Base-by-base conservation (phyloP, 768 basidiomycete genomes). In the Clitopilus passeckerianus region DNA sequence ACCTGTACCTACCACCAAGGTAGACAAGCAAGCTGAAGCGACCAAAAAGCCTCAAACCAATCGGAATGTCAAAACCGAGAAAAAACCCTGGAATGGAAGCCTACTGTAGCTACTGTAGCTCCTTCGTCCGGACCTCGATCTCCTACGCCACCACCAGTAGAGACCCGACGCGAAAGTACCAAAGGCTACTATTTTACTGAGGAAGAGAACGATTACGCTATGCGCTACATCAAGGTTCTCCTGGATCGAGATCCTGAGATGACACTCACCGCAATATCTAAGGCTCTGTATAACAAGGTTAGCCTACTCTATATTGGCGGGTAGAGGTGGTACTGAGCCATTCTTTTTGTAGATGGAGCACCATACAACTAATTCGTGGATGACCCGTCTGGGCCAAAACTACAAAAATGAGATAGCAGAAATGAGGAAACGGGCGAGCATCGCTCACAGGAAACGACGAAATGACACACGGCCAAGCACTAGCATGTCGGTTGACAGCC, bases 331-430 rank as follows among this genome's bases (percentile, higher is more conserved):
- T n/a, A 10, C 24, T 27, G 54, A 16, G 15, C 16, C 8, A 30
- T 58, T 53, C 64, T 58, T 15, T 41, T 34, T 58, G 24, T 57
- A 90, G 89, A 75, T 90, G 75, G 81, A 86, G 24, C 80, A 85
- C 62, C 89, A 90, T 67, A 64, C 76, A 1, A 12, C 64, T 5
- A 66, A 34, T 7, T 87, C 86, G 14, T 90, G 87, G 87, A 63
- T 57, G 33, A 66, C 65, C n/a, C 75, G 78, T 53, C 54, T 84
- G 18, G 46, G 62, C 30, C 61, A 60, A 56, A 67, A 68, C 57
- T 37, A 76, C 9, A 70, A 70, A 22, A 66, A 72, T 9, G 70
- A 76, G 41, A 60, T 87, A 10, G 84, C 83, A n/a, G 65, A 70
- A 5, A 67, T 79, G 56, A 74, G 79, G 56, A 83, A 84, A 67